Conservation (phyloP, 83 land plant genomes). For the Picea mariana region DNA sequence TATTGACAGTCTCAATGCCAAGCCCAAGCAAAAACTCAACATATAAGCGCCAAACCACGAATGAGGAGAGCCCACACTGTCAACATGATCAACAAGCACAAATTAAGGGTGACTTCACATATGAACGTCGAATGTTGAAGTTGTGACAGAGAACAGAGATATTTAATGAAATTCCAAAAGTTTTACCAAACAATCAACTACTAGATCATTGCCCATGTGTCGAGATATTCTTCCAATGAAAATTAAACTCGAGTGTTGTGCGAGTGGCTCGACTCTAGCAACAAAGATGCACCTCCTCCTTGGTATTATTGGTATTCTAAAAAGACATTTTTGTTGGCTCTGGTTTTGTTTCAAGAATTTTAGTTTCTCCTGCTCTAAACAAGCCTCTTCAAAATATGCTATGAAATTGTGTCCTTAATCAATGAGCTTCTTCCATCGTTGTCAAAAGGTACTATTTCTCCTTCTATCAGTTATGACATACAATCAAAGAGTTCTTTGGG, state of each 20-base stretch:
- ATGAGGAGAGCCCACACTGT: too few species aligned
- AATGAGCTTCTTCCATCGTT: slow-evolving; percentile 95
- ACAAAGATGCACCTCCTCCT: slow-evolving; percentile 85
- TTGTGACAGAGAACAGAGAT: too few species aligned
- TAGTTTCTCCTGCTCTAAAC: slow-evolving; percentile 77
- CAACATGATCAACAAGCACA: too few species aligned
- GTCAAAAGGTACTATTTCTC: slow-evolving; percentile 72
- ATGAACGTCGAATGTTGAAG: too few species aligned
- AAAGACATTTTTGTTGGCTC: slow-evolving; percentile 82
- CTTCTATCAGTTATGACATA: slow-evolving; percentile 33
- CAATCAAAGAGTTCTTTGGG: slow-evolving; percentile 41
- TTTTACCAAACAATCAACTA: too few species aligned
- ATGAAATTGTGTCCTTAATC: slow-evolving; percentile 90
- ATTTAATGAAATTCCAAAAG: too few species aligned
- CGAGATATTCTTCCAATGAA: too few species aligned
- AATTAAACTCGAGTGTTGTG: slow-evolving; percentile 36
- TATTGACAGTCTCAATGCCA: too few species aligned
- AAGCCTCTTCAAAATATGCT: slow-evolving; percentile 94
- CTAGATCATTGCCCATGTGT: too few species aligned
- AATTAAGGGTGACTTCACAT: too few species aligned
- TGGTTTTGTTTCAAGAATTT: slow-evolving; percentile 63
- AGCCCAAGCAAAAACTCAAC: too few species aligned
- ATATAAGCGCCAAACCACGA: too few species aligned
- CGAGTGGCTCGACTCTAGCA: slow-evolving; percentile 89
- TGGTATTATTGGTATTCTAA: slow-evolving; percentile 83